phyloP scores from a whole-genome alignment of 164 flowering plant species.

The Macadamia tetraphylla region DNA sequence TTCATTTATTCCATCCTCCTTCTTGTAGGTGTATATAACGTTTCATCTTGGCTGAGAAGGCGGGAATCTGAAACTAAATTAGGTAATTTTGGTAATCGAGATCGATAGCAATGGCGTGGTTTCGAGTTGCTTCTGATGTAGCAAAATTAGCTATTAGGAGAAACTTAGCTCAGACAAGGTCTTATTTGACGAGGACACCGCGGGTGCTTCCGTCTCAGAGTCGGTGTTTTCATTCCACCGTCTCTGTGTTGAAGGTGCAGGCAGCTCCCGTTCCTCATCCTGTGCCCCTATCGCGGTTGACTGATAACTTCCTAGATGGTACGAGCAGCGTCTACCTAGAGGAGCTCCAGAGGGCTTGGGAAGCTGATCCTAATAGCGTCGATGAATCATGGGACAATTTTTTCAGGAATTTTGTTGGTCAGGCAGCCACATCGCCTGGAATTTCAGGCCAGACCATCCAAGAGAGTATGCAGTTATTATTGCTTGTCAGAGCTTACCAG shows the following conservation, averaged over 20 bases:
- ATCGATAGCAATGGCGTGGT: constrained; percentile 59
- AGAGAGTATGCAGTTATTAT: constrained; percentile 87
- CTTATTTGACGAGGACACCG: constrained; percentile 30
- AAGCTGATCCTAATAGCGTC: constrained; percentile 82
- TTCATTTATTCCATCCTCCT: not conserved
- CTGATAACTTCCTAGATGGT: constrained; percentile 93
- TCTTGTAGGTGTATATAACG: not conserved
- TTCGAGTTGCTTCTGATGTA: constrained; percentile 59
- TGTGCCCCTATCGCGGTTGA: constrained; percentile 80
- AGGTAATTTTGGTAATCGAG: not conserved
- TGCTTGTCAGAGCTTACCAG: constrained; percentile 94
- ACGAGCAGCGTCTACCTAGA: constrained; percentile 93
- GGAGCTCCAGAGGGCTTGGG: constrained; percentile 97
- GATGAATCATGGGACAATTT: constrained; percentile 99
- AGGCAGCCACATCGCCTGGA: constrained; percentile 78
- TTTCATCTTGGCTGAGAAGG: not conserved
- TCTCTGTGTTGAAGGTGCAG: constrained; percentile 46
- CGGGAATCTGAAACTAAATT: not conserved
- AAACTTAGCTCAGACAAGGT: constrained; percentile 41
- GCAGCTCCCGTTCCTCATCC: constrained; percentile 73
- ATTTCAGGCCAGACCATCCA: constrained; percentile 94
- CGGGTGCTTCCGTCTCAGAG: constrained; percentile 32
- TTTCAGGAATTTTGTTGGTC: constrained; percentile 92
- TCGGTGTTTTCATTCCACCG: constrained; percentile 51
- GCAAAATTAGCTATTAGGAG: constrained; percentile 68